Conservation (phyloP, 2,329 filamentous ascomycete genomes). For the Monilinia aucupariae region DNA sequence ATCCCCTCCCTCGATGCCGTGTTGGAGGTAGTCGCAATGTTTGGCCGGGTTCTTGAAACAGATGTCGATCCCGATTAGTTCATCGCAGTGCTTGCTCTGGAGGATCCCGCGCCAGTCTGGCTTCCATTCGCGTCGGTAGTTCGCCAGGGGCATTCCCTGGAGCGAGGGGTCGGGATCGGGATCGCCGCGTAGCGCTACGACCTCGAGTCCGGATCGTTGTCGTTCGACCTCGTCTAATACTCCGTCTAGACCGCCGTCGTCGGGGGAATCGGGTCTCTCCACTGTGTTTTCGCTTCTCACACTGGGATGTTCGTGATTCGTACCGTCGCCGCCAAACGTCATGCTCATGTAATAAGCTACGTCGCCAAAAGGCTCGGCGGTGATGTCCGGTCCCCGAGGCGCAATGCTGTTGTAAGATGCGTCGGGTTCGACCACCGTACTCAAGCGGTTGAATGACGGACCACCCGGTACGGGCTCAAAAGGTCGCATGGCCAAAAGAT, state of each 20-base stretch:
- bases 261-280: background rate
- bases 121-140: background rate
- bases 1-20: background rate
- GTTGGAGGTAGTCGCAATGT: constrained; percentile 3
- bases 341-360: background rate
- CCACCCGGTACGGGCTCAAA: background rate
- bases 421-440: background rate
- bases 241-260: background rate
- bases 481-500: background rate
- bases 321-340: background rate
- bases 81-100: background rate
- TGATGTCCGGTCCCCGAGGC: background rate
- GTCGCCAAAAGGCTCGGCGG: constrained; percentile 4
- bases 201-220: background rate
- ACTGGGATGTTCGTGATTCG: too few species aligned
- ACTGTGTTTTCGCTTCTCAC: background rate
- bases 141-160: background rate
- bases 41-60: constrained; percentile 5
- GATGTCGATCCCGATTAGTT: background rate
- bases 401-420: constrained; percentile 1
- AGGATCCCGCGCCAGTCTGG: background rate
- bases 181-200: background rate
- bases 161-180: background rate
- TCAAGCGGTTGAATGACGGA: background rate
- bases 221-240: background rate